These are phyloP conservation scores for Candida pini DNA, from an alignment of 805 yeast species.

Conservation along the genomic window DNA sequence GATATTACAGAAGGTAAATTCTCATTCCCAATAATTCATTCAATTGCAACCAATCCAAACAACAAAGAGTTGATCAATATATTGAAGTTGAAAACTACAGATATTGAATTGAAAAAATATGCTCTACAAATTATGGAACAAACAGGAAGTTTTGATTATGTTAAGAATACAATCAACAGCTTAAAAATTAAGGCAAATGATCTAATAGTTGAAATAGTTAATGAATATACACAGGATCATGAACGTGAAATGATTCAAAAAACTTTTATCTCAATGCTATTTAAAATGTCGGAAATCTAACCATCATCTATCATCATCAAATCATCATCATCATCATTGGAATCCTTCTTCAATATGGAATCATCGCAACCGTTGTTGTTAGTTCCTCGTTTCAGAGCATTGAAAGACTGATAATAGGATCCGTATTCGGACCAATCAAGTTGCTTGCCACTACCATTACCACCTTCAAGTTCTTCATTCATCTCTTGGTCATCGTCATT, in stretches of 20 bases:
- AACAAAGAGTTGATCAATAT: conserved; percentile 43
- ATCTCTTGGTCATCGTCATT: conserved; percentile 10
- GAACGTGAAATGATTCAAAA: conserved; percentile 1
- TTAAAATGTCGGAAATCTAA: conserved; percentile 6
- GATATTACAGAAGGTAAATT: conserved; percentile 88
- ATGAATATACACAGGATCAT: conserved; percentile 5
- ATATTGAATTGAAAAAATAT: conserved; percentile 41
- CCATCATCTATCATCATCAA: conserved; percentile 5
- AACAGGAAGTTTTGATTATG: conserved; percentile 37
- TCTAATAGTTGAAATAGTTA: conserved; percentile 17
- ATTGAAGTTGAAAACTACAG: conserved; percentile 47
- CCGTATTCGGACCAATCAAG: conserved; percentile 7
- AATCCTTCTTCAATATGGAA: background rate
- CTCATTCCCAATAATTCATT: conserved; percentile 79
- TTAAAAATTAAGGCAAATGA: conserved; percentile 21
- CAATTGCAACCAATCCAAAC: conserved; percentile 33
- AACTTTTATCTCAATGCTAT: conserved; percentile 5
- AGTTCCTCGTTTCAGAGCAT: too few species aligned
- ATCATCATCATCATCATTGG: conserved; percentile 1
- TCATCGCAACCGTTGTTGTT: too few species aligned
- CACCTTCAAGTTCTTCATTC: conserved; percentile 4
- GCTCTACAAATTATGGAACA: conserved; percentile 43
- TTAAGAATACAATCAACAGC: conserved; percentile 23
- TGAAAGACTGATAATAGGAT: conserved; percentile 4
- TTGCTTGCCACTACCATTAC: background rate